These are phyloP conservation scores for Hypoxylon trugodes DNA, from an alignment of 495 filamentous ascomycete species.

Conservation along the genomic window DNA sequence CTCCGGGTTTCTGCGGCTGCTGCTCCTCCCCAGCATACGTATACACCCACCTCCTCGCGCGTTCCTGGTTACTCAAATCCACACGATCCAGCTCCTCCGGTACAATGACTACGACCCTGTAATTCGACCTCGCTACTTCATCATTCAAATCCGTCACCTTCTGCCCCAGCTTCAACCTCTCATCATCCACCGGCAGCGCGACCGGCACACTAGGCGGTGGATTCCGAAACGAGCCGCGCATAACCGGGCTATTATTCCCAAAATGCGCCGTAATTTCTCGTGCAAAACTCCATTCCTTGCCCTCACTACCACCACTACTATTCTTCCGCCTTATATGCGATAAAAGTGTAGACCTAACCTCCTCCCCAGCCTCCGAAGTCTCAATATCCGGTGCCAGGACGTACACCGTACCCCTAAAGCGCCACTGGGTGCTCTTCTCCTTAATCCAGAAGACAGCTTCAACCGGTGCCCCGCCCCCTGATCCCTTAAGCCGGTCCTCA, in stretches of 20 bases:
- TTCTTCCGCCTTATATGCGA: slow-evolving; percentile 53
- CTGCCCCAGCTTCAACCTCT: slow-evolving; percentile 67
- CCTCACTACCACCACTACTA: slow-evolving; percentile 19
- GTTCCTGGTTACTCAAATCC: slow-evolving; percentile 73
- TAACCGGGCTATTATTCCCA: slow-evolving; percentile 80
- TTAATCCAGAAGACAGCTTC: slow-evolving; percentile 88
- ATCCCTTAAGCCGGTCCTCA: slow-evolving; percentile 47
- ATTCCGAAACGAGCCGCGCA: slow-evolving; percentile 79
- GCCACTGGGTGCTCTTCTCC: slow-evolving; percentile 79
- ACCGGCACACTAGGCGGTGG: slow-evolving; percentile 76
- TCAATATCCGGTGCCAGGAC: slow-evolving; percentile 68
- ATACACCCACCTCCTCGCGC: slow-evolving; percentile 72
- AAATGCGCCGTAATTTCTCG: slow-evolving; percentile 86
- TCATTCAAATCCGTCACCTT: slow-evolving; percentile 75
- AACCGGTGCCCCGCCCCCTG: slow-evolving; percentile 71
- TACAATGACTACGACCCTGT: slow-evolving; percentile 83
- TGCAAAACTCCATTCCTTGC: slow-evolving; percentile 68
- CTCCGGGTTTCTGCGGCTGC: slow-evolving; percentile 44
- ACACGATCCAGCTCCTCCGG: slow-evolving; percentile 82
- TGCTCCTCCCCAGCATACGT: slow-evolving; percentile 54
- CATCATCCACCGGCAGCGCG: slow-evolving; percentile 54
- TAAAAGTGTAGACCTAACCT: slow-evolving; percentile 55
- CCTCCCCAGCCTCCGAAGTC: slow-evolving; percentile 52
- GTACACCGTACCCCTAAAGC: slow-evolving; percentile 78
- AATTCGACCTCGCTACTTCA: slow-evolving; percentile 75